Conservation (phyloP, 768 basidiomycete genomes). For the Pleurotus tuoliensis region DNA sequence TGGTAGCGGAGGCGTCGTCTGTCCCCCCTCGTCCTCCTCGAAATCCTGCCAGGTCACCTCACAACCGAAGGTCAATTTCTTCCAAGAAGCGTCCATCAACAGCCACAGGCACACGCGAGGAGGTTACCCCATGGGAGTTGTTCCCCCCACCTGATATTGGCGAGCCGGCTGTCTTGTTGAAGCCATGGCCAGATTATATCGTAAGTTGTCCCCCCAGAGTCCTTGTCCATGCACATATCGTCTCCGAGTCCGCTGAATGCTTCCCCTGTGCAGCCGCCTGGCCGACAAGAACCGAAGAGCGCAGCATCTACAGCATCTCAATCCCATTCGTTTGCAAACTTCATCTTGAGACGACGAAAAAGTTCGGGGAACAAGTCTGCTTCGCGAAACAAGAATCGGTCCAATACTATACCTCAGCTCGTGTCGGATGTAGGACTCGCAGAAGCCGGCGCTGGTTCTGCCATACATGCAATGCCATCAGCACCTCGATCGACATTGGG, state of each 20-base stretch:
- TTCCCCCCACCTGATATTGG: constrained; percentile 15
- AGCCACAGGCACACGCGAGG: constrained; percentile 28
- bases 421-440: neutral
- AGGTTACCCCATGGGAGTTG: constrained; percentile 38
- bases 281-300: neutral
- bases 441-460: neutral
- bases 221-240: neutral
- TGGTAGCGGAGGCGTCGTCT: neutral
- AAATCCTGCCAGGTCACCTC: neutral
- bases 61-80: neutral
- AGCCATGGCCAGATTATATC: constrained; percentile 4
- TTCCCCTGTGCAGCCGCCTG: neutral
- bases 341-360: constrained; percentile 3
- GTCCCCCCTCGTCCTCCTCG: neutral
- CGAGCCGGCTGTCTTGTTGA: neutral
- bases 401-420: constrained; percentile 1
- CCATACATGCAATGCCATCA: neutral
- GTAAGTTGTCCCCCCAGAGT: neutral
- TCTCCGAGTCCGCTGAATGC: neutral
- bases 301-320: neutral
- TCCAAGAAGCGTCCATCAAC: constrained; percentile 16
- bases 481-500: neutral
- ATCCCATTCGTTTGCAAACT: constrained; percentile 3
- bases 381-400: neutral
- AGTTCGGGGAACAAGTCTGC: constrained; percentile 1